Percentiles rank a stretch among this genome's conserved stretches.
These are phyloP conservation scores for Guadua angustifolia DNA, from an alignment of 176 grass and related monocot species.

Conservation along the genomic window DNA sequence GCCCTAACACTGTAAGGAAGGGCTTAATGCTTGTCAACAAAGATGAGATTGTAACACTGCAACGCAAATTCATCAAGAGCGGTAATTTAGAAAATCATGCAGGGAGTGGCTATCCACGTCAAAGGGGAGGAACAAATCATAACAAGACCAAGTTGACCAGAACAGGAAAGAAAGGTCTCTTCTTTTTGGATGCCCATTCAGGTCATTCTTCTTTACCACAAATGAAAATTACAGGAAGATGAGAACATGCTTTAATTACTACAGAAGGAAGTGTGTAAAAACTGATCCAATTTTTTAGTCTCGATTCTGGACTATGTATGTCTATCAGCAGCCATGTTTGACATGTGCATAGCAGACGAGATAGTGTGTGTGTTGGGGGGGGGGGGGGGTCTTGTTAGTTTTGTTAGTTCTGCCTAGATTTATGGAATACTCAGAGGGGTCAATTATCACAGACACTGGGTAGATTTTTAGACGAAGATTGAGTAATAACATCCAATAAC, in stretches of 20 bases:
- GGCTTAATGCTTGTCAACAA: constrained; percentile 3
- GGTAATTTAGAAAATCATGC: not conserved
- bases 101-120: too few relatives aligned
- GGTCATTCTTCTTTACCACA: not conserved
- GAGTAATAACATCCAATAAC: not conserved
- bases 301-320: not conserved
- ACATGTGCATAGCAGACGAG: not conserved
- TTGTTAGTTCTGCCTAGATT: not conserved
- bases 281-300: not conserved
- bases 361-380: too few relatives aligned
- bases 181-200: not conserved
- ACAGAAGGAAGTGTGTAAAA: not conserved
- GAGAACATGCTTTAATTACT: not conserved
- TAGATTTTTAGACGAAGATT: not conserved
- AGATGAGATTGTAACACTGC: not conserved
- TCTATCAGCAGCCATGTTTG: not conserved
- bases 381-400: not conserved
- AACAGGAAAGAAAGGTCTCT: not conserved
- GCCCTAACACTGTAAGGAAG: not conserved
- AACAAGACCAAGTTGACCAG: not conserved
- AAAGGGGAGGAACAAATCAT: not conserved
- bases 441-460: not conserved
- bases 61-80: not conserved
- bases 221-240: not conserved
- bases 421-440: not conserved